Conservation (phyloP, 345 rosid genomes). For the Isatis tinctoria region DNA sequence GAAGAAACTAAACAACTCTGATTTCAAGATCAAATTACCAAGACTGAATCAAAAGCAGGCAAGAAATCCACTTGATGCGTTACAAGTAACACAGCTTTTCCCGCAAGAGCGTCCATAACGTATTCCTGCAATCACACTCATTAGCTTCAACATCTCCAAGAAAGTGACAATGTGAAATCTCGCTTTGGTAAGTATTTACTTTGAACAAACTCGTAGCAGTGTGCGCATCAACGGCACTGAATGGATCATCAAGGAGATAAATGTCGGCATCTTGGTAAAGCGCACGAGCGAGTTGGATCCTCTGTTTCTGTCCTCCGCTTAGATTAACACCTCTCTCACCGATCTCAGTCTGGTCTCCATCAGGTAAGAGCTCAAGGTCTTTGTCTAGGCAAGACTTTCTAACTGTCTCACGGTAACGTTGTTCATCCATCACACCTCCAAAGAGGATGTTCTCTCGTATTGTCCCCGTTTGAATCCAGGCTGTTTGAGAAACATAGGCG, state of each 20-base stretch:
- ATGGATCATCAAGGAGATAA: slow-evolving; percentile 91
- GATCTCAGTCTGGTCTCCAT: slow-evolving; percentile 91
- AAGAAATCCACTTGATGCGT: slow-evolving; percentile 98
- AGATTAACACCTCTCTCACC: slow-evolving; percentile 98
- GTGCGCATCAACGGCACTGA: slow-evolving; percentile 95
- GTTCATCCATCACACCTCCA: slow-evolving; percentile 67
- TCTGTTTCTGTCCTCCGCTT: slow-evolving; percentile 97
- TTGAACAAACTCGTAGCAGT: slow-evolving; percentile 88
- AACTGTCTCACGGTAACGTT: slow-evolving; percentile 66
- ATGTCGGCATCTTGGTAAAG: slow-evolving; percentile 91
- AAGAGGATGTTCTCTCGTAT: slow-evolving; percentile 80
- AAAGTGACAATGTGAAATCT: not conserved
- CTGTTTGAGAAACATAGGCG: slow-evolving; percentile 91
- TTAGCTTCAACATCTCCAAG: slow-evolving; percentile 8
- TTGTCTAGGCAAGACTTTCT: slow-evolving; percentile 74
- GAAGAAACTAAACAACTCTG: not conserved
- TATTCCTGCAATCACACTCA: slow-evolving; percentile 61
- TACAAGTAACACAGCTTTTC: slow-evolving; percentile 74
- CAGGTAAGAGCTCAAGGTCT: slow-evolving; percentile 87
- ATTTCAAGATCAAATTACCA: slow-evolving; percentile 48
- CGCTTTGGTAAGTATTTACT: slow-evolving; percentile 35
- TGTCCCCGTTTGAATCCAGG: slow-evolving; percentile 95
- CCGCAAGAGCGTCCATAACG: slow-evolving; percentile 66
- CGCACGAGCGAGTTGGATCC: slow-evolving; percentile 96
- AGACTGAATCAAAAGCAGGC: slow-evolving; percentile 78